These are phyloP conservation scores for Thalassiosira profunda DNA, from an alignment of 108 stramenopile genomes.

Conservation along the genomic window DNA sequence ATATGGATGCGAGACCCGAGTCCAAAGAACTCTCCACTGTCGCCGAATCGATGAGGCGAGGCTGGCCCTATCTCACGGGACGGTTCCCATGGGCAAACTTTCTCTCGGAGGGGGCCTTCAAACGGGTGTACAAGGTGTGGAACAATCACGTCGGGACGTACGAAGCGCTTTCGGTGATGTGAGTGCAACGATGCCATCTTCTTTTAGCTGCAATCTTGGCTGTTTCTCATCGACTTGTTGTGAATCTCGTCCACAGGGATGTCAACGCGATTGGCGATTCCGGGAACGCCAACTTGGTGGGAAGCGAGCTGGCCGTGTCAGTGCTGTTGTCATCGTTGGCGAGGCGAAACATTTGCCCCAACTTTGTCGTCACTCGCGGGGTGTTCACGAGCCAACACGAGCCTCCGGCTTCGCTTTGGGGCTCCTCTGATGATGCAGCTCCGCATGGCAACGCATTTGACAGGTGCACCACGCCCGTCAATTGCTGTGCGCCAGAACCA, in stretches of 20 bases:
- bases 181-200: conserved; percentile 33
- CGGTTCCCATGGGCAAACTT: conserved; percentile 82
- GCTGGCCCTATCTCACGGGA: conserved; percentile 61
- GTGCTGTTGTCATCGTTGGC: conserved; percentile 85
- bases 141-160: conserved; percentile 43
- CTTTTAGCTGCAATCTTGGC: conserved; percentile 8
- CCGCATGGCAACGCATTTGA: conserved; percentile 65
- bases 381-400: conserved; percentile 74
- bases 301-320: conserved; percentile 91
- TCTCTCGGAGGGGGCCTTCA: conserved; percentile 94
- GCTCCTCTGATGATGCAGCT: conserved; percentile 51
- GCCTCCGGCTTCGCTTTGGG: conserved; percentile 77
- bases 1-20: conserved; percentile 12
- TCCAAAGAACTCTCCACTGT: conserved; percentile 1
- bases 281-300: conserved; percentile 76
- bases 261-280: conserved; percentile 56
- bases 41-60: conserved; percentile 55
- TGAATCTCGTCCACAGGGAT: conserved; percentile 57
- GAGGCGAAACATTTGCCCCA: conserved; percentile 88
- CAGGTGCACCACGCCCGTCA: neutral
- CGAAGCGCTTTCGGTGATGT: conserved; percentile 94
- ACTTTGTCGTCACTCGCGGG: conserved; percentile 90
- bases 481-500: neutral
- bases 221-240: neutral
- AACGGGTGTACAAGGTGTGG: conserved; percentile 89